These are phyloP conservation scores for Talaromyces adpressus DNA, from an alignment of 495 filamentous ascomycete genomes.

Conservation along the genomic window DNA sequence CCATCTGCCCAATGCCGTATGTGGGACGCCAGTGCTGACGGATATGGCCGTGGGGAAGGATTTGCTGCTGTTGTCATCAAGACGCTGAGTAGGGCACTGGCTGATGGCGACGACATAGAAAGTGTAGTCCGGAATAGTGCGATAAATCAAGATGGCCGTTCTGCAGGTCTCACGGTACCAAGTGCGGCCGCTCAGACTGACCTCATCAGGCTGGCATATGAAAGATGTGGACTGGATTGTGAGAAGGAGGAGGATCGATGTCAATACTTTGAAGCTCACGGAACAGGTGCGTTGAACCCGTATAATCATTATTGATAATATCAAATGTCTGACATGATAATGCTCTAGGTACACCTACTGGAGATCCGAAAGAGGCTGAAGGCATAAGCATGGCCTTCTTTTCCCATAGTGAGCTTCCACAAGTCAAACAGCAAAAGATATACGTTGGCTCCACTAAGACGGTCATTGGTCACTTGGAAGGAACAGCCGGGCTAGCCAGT, in stretches of 20 bases:
- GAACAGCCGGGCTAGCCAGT: conserved; percentile 51
- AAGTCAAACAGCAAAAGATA: conserved; percentile 13
- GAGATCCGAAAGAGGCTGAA: conserved; percentile 35
- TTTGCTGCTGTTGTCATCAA: conserved; percentile 27
- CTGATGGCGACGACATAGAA: conserved; percentile 30
- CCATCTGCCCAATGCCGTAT: conserved; percentile 16
- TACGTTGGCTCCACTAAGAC: conserved; percentile 47
- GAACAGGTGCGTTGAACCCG: conserved; percentile 18
- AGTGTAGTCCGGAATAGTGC: conserved; percentile 29
- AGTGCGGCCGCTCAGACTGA: conserved; percentile 22
- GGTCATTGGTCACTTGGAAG: conserved; percentile 47
- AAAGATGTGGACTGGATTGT: conserved; percentile 27
- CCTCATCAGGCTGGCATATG: conserved; percentile 28
- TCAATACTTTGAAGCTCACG: conserved; percentile 36
- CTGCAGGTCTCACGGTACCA: conserved; percentile 31
- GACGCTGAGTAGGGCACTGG: conserved; percentile 14
- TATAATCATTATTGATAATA: not conserved
- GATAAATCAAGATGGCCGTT: conserved; percentile 31
- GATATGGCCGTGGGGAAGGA: conserved; percentile 33
- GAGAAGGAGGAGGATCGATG: conserved; percentile 15
- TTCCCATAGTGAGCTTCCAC: not conserved
- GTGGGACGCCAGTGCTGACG: conserved; percentile 28
- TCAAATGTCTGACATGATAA: not conserved
- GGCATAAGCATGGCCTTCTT: conserved; percentile 26
- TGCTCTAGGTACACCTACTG: conserved; percentile 25